Conservation (phyloP, 2,329 filamentous ascomycete species). For the Aspergillus cejpii region DNA sequence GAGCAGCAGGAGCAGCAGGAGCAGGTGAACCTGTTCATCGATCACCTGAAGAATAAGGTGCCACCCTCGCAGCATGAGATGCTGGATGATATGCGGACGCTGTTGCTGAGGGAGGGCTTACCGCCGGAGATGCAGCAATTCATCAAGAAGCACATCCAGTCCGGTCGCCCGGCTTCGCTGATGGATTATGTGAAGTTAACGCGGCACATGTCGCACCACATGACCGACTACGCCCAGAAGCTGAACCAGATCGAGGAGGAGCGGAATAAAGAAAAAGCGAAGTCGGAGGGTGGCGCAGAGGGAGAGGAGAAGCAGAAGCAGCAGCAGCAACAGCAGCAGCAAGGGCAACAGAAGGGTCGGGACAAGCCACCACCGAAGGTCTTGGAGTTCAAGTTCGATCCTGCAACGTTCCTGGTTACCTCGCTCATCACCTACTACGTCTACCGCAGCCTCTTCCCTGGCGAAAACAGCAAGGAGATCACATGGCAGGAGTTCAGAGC, state of each 20-base stretch:
- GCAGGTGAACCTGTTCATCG: conserved; percentile 53
- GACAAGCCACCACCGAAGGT: conserved; percentile 30
- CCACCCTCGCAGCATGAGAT: conserved; percentile 56
- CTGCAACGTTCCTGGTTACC: conserved; percentile 51
- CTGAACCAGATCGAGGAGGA: conserved; percentile 25
- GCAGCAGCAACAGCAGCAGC: conserved; percentile 16
- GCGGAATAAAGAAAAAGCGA: conserved; percentile 11
- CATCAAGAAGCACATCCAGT: conserved; percentile 49
- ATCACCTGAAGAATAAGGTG: conserved; percentile 51
- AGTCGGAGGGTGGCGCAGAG: conserved; percentile 27
- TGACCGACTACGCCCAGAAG: conserved; percentile 43
- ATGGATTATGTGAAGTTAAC: conserved; percentile 57
- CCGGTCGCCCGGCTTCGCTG: conserved; percentile 44
- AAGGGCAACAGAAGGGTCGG: conserved; percentile 23
- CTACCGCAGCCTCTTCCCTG: conserved; percentile 59
- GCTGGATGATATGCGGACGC: conserved; percentile 54
- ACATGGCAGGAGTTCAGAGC: conserved; percentile 96
- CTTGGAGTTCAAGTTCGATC: conserved; percentile 48
- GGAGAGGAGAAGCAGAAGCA: conserved; percentile 9
- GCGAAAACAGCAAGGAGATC: conserved; percentile 67
- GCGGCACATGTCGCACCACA: conserved; percentile 51
- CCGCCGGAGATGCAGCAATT: conserved; percentile 62
- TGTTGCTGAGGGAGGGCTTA: conserved; percentile 62
- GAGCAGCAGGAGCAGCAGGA: conserved; percentile 53
- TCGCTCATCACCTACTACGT: conserved; percentile 57